Percentiles rank a stretch among this genome's conserved stretches.
These are phyloP conservation scores for Nannizziopsis barbatae DNA, from an alignment of 2,329 filamentous ascomycete genomes.

Conservation along the genomic window DNA sequence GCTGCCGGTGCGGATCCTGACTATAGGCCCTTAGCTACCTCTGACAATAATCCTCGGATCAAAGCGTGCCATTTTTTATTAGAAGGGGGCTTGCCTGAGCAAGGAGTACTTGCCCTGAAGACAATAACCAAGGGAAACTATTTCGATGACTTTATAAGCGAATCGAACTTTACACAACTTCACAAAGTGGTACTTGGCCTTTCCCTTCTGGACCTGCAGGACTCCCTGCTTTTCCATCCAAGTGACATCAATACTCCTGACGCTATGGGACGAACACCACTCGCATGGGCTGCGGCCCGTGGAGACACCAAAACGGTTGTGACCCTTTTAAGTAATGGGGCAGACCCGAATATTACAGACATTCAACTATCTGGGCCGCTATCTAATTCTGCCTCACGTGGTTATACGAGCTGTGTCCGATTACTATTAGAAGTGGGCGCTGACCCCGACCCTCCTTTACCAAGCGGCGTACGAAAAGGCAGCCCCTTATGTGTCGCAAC, in stretches of 20 bases:
- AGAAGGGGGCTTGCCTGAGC: constrained; percentile 15
- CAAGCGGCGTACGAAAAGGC: constrained; percentile 21
- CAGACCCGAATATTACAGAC: constrained; percentile 22
- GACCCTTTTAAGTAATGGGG: constrained; percentile 18
- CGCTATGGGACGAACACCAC: constrained; percentile 20
- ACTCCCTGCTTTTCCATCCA: constrained; percentile 15
- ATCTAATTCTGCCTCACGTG: constrained; percentile 17
- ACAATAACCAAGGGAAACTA: constrained; percentile 12
- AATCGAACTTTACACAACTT: constrained; percentile 17
- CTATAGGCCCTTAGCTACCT: constrained; percentile 20
- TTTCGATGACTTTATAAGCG: constrained; percentile 20
- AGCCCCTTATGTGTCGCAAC: constrained; percentile 25
- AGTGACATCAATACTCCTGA: constrained; percentile 19
- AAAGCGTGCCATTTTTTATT: constrained; percentile 22
- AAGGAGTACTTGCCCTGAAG: constrained; percentile 13
- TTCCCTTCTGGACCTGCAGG: constrained; percentile 16
- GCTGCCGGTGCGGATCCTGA: constrained; percentile 24
- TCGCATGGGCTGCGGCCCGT: constrained; percentile 22
- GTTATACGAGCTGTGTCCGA: constrained; percentile 19
- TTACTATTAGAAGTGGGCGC: constrained; percentile 23
- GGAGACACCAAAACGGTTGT: constrained; percentile 18
- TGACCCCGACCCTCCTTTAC: constrained; percentile 21
- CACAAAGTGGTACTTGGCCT: constrained; percentile 21
- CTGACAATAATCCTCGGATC: constrained; percentile 20
- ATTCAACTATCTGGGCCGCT: constrained; percentile 17